Conservation (phyloP, 2,329 filamentous ascomycete species). For the Cordyceps cicadae region DNA sequence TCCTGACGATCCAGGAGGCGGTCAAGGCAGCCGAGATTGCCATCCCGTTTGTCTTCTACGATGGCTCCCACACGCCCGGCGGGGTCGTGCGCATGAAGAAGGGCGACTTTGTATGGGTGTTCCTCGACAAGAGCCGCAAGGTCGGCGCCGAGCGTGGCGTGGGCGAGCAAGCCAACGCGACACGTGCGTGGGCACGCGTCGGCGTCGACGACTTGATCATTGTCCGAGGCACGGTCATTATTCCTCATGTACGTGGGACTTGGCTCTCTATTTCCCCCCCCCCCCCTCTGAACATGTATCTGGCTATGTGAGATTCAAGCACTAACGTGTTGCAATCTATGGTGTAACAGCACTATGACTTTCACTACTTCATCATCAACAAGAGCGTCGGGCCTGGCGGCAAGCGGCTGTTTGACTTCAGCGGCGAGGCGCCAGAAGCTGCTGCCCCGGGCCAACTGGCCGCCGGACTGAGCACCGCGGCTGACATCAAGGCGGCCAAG, state of each 20-base stretch:
- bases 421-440: constrained; percentile 35
- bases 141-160: constrained; percentile 77
- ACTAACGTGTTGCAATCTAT: constrained; percentile 17
- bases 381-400: constrained; percentile 67
- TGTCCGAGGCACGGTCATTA: constrained; percentile 80
- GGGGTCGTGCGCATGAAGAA: constrained; percentile 83
- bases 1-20: constrained; percentile 70
- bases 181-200: constrained; percentile 81
- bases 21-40: constrained; percentile 85
- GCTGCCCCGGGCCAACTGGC: background rate
- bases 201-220: constrained; percentile 94
- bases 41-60: constrained; percentile 95
- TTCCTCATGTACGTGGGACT: constrained; percentile 70
- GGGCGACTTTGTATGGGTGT: constrained; percentile 87
- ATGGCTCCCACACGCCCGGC: constrained; percentile 81
- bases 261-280: background rate
- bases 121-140: constrained; percentile 84
- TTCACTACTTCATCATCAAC: constrained; percentile 95
- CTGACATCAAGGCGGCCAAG: constrained; percentile 27
- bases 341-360: constrained; percentile 73
- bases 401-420: constrained; percentile 68
- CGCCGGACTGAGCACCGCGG: constrained; percentile 20
- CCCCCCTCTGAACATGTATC: background rate
- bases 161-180: constrained; percentile 56
- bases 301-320: background rate